Conservation (phyloP, 805 yeast species). For the Spencermartinsiella europaea region DNA sequence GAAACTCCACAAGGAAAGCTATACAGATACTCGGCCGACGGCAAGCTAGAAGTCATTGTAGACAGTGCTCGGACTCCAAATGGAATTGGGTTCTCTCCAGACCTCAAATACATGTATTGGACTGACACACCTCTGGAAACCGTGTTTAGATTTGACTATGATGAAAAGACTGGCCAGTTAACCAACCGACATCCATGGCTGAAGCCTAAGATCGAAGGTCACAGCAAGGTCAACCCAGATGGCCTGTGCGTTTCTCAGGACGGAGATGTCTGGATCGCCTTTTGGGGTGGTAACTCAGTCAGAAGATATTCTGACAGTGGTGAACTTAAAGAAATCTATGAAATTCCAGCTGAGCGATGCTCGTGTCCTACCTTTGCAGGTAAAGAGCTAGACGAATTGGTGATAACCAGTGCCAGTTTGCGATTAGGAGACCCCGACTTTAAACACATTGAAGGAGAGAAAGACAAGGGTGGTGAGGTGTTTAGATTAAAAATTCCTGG, state of each 20-base stretch:
- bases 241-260: slow-evolving; percentile 59
- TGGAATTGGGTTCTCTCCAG: slow-evolving; percentile 57
- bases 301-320: slow-evolving; percentile 50
- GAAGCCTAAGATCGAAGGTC: slow-evolving; percentile 17
- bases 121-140: slow-evolving; percentile 48
- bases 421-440: slow-evolving; percentile 39
- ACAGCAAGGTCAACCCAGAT: slow-evolving; percentile 56
- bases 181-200: slow-evolving; percentile 25
- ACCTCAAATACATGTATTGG: slow-evolving; percentile 41
- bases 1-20: slow-evolving; percentile 47
- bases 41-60: slow-evolving; percentile 27
- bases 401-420: slow-evolving; percentile 61
- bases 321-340: slow-evolving; percentile 43
- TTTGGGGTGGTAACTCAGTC: slow-evolving; percentile 57
- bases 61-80: slow-evolving; percentile 56
- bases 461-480: slow-evolving; percentile 27
- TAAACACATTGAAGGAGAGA: slow-evolving; percentile 26
- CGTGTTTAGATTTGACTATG: slow-evolving; percentile 45
- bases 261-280: slow-evolving; percentile 58
- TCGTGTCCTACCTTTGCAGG: slow-evolving; percentile 74
- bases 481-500: slow-evolving; percentile 23
- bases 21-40: slow-evolving; percentile 34
- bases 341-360: slow-evolving; percentile 55
- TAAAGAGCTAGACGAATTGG: slow-evolving; percentile 47
- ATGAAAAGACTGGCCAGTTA: slow-evolving; percentile 32